phyloP scores from a whole-genome alignment of 2,329 filamentous ascomycete genomes.

The Nothophaeocryptopus gaeumannii region DNA sequence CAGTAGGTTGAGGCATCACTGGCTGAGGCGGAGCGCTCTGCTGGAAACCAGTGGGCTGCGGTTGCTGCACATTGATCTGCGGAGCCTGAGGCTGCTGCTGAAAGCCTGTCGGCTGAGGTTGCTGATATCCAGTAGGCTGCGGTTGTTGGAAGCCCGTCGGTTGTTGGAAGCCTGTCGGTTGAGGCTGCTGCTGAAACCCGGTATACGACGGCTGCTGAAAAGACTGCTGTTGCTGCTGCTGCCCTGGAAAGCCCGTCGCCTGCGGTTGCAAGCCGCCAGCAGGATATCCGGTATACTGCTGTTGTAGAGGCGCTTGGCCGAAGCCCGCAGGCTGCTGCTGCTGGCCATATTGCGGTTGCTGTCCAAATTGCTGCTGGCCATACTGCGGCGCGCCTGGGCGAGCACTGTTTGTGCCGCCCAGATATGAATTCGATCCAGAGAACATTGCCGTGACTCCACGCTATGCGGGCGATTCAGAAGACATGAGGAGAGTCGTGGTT shows the following conservation, averaged over 20 bases:
- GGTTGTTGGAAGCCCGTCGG: slow-evolving; percentile 45
- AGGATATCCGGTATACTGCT: slow-evolving; percentile 67
- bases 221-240: slow-evolving; percentile 35
- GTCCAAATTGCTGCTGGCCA: slow-evolving; percentile 49
- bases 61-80: slow-evolving; percentile 25
- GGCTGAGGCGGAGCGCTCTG: slow-evolving; percentile 45
- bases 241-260: slow-evolving; percentile 33
- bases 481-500: too few species aligned
- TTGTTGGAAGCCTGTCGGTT: slow-evolving; percentile 40
- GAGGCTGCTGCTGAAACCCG: slow-evolving; percentile 43
- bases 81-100: slow-evolving; percentile 40
- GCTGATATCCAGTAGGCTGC: slow-evolving; percentile 41
- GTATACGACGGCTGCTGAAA: slow-evolving; percentile 35
- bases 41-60: slow-evolving; percentile 42
- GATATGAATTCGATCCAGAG: slow-evolving; percentile 80
- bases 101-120: slow-evolving; percentile 52
- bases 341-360: slow-evolving; percentile 43
- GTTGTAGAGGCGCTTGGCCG: slow-evolving; percentile 55
- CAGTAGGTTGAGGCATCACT: slow-evolving; percentile 54
- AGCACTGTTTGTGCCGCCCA: slow-evolving; percentile 74
- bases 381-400: slow-evolving; percentile 63
- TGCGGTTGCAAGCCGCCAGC: slow-evolving; percentile 37
- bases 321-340: slow-evolving; percentile 51
- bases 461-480: slow-evolving; percentile 8
- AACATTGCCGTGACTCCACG: slow-evolving; percentile 61